These are phyloP conservation scores for Coprinopsis sp. DNA, from an alignment of 768 basidiomycete genomes.

Conservation along the genomic window DNA sequence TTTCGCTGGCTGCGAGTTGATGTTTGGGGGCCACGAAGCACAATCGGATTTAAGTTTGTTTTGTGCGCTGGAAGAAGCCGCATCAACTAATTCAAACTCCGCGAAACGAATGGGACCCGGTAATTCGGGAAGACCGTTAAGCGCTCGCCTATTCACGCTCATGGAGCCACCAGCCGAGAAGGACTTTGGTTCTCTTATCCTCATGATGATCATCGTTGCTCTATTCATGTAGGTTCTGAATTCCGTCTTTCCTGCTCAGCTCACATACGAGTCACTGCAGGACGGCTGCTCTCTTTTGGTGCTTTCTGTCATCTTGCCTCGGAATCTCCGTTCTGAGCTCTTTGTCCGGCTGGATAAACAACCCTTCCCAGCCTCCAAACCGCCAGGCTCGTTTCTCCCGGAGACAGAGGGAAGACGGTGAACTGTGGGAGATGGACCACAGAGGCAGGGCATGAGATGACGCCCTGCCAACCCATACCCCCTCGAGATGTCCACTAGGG, in stretches of 20 bases:
- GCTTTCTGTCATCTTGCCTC: constrained; percentile 63
- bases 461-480: not conserved
- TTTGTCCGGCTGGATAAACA: constrained; percentile 47
- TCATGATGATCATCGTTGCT: constrained; percentile 42
- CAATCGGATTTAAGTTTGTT: too few species aligned
- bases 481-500: too few species aligned
- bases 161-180: constrained; percentile 12
- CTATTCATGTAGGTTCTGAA: constrained; percentile 40
- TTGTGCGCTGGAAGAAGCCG: too few species aligned
- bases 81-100: too few species aligned
- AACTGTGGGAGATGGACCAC: constrained; percentile 59
- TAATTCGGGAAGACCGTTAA: too few species aligned
- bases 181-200: constrained; percentile 29
- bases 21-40: too few species aligned
- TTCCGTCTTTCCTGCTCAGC: not conserved
- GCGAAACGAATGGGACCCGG: too few species aligned
- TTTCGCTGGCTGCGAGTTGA: too few species aligned
- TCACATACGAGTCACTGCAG: constrained; percentile 12
- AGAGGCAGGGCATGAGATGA: constrained; percentile 19
- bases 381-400: too few species aligned
- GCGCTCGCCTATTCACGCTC: too few species aligned
- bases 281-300: constrained; percentile 51
- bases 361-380: constrained; percentile 38
- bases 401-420: constrained; percentile 41
- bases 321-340: constrained; percentile 44